phyloP scores from a whole-genome alignment of 2,329 filamentous ascomycete species.

The Peltaster fructicola region DNA sequence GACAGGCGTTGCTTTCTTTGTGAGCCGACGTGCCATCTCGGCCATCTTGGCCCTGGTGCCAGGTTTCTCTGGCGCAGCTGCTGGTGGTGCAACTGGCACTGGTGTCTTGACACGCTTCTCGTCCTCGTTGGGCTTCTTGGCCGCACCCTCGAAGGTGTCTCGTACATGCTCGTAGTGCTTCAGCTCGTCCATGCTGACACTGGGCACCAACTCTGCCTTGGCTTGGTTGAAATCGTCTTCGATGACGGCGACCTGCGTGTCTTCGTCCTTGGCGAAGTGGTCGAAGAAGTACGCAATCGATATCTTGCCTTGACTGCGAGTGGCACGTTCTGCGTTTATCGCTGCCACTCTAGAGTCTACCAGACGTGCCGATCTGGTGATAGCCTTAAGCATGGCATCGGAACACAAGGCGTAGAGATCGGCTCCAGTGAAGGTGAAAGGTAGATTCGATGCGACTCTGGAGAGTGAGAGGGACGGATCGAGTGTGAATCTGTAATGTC shows the following conservation, averaged over 20 bases:
- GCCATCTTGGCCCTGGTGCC: slow-evolving; percentile 1
- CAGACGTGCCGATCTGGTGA: slow-evolving; percentile 68
- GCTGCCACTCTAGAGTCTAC: slow-evolving; percentile 70
- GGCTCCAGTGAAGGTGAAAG: slow-evolving; percentile 92
- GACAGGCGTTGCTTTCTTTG: slow-evolving; percentile 1
- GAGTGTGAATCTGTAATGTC: slow-evolving; percentile 53
- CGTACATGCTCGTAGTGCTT: slow-evolving; percentile 79
- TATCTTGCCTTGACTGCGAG: slow-evolving; percentile 26
- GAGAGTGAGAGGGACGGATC: slow-evolving; percentile 60
- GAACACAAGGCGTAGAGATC: slow-evolving; percentile 96
- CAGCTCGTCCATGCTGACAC: slow-evolving; percentile 80
- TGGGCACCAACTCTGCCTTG: slow-evolving; percentile 72
- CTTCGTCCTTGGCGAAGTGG: slow-evolving; percentile 65
- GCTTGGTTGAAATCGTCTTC: slow-evolving; percentile 78
- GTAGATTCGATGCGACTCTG: slow-evolving; percentile 56
- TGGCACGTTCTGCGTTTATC: slow-evolving; percentile 36
- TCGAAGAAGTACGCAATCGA: slow-evolving; percentile 93
- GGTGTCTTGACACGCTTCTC: not conserved
- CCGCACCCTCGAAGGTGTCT: slow-evolving; percentile 56
- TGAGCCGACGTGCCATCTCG: not conserved
- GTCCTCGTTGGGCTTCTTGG: slow-evolving; percentile 27
- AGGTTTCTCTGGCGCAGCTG: slow-evolving; percentile 1
- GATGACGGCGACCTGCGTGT: slow-evolving; percentile 72
- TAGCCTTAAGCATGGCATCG: slow-evolving; percentile 96
- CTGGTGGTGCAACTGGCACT: slow-evolving; percentile 1